Percentiles rank a stretch among this genome's conserved stretches.
These are phyloP conservation scores for Phytophthora boehmeriae DNA, from an alignment of 352 stramenopile species.

Conservation along the genomic window DNA sequence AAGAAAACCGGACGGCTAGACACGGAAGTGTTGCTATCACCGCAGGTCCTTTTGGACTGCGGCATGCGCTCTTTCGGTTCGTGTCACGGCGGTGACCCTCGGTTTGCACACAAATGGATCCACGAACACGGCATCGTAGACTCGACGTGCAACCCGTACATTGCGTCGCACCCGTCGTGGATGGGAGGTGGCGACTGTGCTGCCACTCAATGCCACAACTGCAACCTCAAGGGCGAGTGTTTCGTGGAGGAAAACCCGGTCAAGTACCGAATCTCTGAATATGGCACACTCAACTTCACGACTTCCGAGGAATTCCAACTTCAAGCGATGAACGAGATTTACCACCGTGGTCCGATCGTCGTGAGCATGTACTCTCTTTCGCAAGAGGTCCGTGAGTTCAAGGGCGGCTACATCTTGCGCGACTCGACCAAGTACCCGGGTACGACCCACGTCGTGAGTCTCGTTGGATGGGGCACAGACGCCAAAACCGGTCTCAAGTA, in stretches of 20 bases:
- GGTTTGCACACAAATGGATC: constrained; percentile 87
- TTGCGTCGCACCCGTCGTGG: constrained; percentile 79
- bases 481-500: constrained; percentile 88
- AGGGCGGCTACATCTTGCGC: constrained; percentile 91
- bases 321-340: constrained; percentile 96
- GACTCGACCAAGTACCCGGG: constrained; percentile 75
- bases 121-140: constrained; percentile 85
- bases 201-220: constrained; percentile 71
- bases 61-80: constrained; percentile 85
- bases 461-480: constrained; percentile 94
- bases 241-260: constrained; percentile 58
- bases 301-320: constrained; percentile 67
- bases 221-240: constrained; percentile 64
- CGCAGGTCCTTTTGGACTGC: constrained; percentile 75
- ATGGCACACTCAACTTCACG: constrained; percentile 79
- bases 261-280: constrained; percentile 77
- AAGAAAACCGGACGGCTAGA: constrained; percentile 63
- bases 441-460: constrained; percentile 93
- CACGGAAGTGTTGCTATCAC: constrained; percentile 67
- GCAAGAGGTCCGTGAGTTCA: constrained; percentile 86
- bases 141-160: constrained; percentile 83
- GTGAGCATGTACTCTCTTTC: constrained; percentile 91
- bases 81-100: constrained; percentile 76
- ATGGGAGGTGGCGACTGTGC: constrained; percentile 61
- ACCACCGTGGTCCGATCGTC: constrained; percentile 94